Evolutionary conservation across 2,329 filamentous ascomycete genomes (phyloP), one percentile per base, ranked within the genome.

Genomic region (Diaporthe citrichinensis): DNA sequence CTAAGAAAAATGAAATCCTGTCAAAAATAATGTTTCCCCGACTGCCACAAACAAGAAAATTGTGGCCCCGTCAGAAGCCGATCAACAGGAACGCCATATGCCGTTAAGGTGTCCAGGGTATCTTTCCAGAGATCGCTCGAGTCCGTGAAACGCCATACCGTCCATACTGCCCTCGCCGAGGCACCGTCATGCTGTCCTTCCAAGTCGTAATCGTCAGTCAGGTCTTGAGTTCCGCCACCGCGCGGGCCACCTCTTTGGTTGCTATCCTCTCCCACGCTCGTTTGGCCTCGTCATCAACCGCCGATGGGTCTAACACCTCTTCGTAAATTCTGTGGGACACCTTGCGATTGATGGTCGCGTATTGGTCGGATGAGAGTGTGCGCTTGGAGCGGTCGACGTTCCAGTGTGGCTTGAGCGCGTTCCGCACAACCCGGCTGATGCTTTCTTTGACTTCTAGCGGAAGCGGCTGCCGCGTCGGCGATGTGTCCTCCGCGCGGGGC

Each of bases 261-360:
- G 95, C 96, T 80, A 95, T 89, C 79, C 90, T 91, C 85, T 97
- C 94, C 90, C 95, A 95, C 65, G 89, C 90, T 78, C 90, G 90
- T 74, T 92, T 90, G 74, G 91, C 90, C 39, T 91, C 90, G 31
- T 93, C 89, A 80, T 94, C 90, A 41, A 97, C 88, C 34, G 87
- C 84, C 28, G 88, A 85, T 20, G 88, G 87, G 76, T 88, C 86
- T 65, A 87, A 86, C 61, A 91, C 87, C 77, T 92, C 90, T 78
- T 92, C 95, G 84, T 99, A 99, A 75, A 99, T 87, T 85, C 93
- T 94, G 75, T 95, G 93, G 57, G 95, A 98, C 46, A 98, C 92
- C 76, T 94, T 93, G 77, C 95, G 93, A 82, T 98, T 98, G 84
- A 98, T 98, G 74, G 92, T 92, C 3, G 95, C 96, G 83, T 98